Conservation (phyloP, 805 yeast genomes). For the Kodamaea neixiangensis region DNA sequence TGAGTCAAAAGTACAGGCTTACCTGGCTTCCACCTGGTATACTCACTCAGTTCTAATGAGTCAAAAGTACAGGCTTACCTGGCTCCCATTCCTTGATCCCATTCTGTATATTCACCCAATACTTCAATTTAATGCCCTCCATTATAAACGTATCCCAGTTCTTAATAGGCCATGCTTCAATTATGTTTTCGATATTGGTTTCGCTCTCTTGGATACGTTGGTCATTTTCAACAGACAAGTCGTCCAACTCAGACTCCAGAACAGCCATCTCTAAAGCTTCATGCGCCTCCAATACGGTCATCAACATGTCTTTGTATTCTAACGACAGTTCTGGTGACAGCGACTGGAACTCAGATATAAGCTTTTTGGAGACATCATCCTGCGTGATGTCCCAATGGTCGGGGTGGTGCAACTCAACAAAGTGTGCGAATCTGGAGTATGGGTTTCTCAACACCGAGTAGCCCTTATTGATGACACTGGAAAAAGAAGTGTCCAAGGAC, state of each 20-base stretch:
- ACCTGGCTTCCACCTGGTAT: constrained; percentile 61
- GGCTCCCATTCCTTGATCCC: constrained; percentile 80
- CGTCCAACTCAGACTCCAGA: constrained; percentile 56
- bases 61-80: constrained; percentile 62
- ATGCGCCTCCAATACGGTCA: constrained; percentile 81
- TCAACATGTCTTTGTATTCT: constrained; percentile 56
- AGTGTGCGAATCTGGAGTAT: constrained; percentile 52
- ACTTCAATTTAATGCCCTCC: constrained; percentile 72
- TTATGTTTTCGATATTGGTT: constrained; percentile 46
- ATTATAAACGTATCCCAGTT: constrained; percentile 62
- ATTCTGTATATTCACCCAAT: constrained; percentile 76
- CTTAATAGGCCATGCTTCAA: constrained; percentile 30
- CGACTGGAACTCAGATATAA: constrained; percentile 43
- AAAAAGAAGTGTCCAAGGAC: constrained; percentile 34
- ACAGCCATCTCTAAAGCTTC: constrained; percentile 74
- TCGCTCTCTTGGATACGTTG: constrained; percentile 52
- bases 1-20: constrained; percentile 66
- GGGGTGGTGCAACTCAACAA: constrained; percentile 38
- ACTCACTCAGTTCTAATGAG: constrained; percentile 46
- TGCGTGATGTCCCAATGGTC: constrained; percentile 51
- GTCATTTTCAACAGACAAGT: constrained; percentile 56
- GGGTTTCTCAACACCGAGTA: constrained; percentile 73
- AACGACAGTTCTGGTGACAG: constrained; percentile 31
- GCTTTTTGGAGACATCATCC: constrained; percentile 53
- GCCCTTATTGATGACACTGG: constrained; percentile 68